A percentile compares a stretch with the other conserved stretches of the same genome.
Evolutionary conservation across 176 grass and related monocot species (phyloP).

Genomic region (Phoenix dactylifera): DNA sequence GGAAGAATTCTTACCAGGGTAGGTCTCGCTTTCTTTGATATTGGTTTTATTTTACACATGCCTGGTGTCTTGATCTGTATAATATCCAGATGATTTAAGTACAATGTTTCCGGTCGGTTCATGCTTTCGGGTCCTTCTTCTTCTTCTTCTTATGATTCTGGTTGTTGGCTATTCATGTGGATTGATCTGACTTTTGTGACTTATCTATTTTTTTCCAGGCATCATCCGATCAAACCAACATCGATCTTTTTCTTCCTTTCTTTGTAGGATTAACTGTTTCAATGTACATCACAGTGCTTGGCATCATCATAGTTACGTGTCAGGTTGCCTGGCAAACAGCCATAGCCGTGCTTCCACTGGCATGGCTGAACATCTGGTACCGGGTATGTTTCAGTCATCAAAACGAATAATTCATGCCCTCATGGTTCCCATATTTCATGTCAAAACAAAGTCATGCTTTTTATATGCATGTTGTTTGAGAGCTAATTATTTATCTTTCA

Average conservation of each 20-base stretch:
- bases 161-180: not conserved
- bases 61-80: too few relatives aligned
- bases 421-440: too few relatives aligned
- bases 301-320: conserved; percentile 56
- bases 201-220: conserved; percentile 27
- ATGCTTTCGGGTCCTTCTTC: too few relatives aligned
- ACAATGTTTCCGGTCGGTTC: too few relatives aligned
- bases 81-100: too few relatives aligned
- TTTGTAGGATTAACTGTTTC: conserved; percentile 65
- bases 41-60: too few relatives aligned
- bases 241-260: conserved; percentile 89
- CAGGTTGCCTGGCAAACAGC: conserved; percentile 87
- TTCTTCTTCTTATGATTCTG: not conserved
- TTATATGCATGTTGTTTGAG: too few relatives aligned
- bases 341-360: conserved; percentile 53
- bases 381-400: conserved; percentile 35
- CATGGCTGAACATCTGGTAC: conserved; percentile 84
- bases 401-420: too few relatives aligned
- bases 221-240: conserved; percentile 88
- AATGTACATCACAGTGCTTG: conserved; percentile 82
- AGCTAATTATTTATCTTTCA: too few relatives aligned
- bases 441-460: too few relatives aligned
- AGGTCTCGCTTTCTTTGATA: not conserved
- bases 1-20: conserved; percentile 96
- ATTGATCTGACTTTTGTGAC: not conserved